Evolutionary conservation across 2,329 filamentous ascomycete genomes (phyloP), one percentile per base, ranked within the genome.

Genomic region (Exophiala alcalophila): DNA sequence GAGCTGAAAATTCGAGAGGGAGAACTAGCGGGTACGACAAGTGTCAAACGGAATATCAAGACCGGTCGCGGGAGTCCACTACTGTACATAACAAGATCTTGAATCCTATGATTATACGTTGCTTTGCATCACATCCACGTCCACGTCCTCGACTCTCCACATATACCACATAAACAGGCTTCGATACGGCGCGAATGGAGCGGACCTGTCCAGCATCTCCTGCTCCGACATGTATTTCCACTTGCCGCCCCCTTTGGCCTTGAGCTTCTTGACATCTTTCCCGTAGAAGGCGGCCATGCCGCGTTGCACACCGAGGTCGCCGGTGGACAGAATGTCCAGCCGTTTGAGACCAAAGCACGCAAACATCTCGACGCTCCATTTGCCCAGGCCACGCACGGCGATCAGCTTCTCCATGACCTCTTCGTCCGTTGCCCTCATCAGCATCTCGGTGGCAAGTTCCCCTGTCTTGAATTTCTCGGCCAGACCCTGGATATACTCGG

Each of bases 81-180:
- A 40, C 28, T 46, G 43, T 46, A 46, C 43, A 46, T 46, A 46
- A 19, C 37, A 38, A n/a, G n/a, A 12, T 23, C 27, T 32, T 20
- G 19, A 37, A 28, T 38, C 12, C 21, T 12, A 26, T 14, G 14
- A 15, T 38, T 45, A 45, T 40, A 42, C 15, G 14, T 21, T 42
- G 23, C 32, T 38, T 24, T 45, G 36, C 51, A 54, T 44, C 19
- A 54, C 51, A 5, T 47, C 40, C 16, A 54, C 40, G 63, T 94
- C 84, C 3, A 88, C 87, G 60, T 88, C 80, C 61, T 84, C 84
- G 8, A 91, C 81, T 46, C 84, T 74, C 90, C 91, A 96, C 86
- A 95, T 94, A 62, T 94, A 94, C 90, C 90, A 96, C 90, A 96
- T 96, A 59, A 95, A 95, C 29, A 96, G 63, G 57, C 84, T 92